Base-by-base conservation (phyloP, 1,284 basidiomycete species). In the Volvariella volvacea region DNA sequence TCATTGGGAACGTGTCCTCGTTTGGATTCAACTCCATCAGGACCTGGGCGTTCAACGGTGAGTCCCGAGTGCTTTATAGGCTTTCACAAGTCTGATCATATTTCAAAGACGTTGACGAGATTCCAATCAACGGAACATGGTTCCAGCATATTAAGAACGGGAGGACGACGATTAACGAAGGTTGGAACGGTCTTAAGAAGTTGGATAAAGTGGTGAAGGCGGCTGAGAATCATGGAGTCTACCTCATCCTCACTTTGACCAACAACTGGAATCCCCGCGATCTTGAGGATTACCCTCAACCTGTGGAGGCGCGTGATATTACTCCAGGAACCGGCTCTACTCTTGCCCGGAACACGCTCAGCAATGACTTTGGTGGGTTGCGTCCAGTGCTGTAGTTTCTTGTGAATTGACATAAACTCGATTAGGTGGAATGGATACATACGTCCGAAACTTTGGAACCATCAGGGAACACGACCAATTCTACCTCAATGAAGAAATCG, bases 11-110 rank as follows among this genome's bases (percentile, higher is more conserved):
- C 39, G 82, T 85, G 52, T 70, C 73, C 10, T 63, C 67, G 8
- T 64, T 69, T 3, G 79, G 80, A 1, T 68, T 81, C 49, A 80
- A 72, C 46, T 80, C 81, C 19, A 70, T 84, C 17, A 72, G 83
- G 30, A 70, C 78, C 3, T 86, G 83, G 82, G 82, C 75, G 30
- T 74, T 80, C 57, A 78, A 80, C 58, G 74, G 76, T 70, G 22
- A 45, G 61, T 60, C 16, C n/a, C n/a, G 4, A 36, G 28, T 4
- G 32, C 42, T 37, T 44, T 41, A 21, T 46, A 50, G 39, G 48
- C 33, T 41, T 36, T 31, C 9, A 19, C 22, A 21, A 12, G 22
- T 43, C 22, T n/a, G n/a, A 31, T 31, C n/a, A 31, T n/a, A n/a
- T n/a, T 8, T 15, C 40, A 30, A 40, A 78, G 73, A 76, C 51